Evolutionary conservation across 768 basidiomycete species (phyloP).

Genomic region (Lactarius hengduanensis): DNA sequence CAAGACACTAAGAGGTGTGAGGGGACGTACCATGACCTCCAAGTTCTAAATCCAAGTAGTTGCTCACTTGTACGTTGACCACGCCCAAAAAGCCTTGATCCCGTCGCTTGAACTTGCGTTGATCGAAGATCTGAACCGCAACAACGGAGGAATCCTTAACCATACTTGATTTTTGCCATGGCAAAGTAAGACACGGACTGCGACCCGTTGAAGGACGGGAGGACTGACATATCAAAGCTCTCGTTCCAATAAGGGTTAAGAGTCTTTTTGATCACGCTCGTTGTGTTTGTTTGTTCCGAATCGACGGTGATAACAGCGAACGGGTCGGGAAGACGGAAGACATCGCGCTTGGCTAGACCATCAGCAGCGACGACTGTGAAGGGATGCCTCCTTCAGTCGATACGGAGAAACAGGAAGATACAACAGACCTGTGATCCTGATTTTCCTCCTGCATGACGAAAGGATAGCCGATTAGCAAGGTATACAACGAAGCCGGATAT

Average conservation of each 20-base stretch:
- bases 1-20: not conserved
- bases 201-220: not conserved
- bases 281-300: constrained; percentile 95
- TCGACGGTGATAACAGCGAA: constrained; percentile 99
- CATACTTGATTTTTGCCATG: constrained; percentile 48
- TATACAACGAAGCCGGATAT: not conserved
- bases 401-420: not conserved
- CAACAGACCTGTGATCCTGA: constrained; percentile 69
- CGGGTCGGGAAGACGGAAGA: constrained; percentile 94
- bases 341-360: constrained; percentile 90
- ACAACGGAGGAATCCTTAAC: constrained; percentile 98
- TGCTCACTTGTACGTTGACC: constrained; percentile 90
- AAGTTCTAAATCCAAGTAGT: constrained; percentile 87
- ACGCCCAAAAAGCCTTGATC: constrained; percentile 99
- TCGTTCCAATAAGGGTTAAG: constrained; percentile 97
- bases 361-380: constrained; percentile 96
- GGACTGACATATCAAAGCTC: constrained; percentile 89
- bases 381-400: constrained; percentile 3
- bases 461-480: constrained; percentile 26
- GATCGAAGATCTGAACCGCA: constrained; percentile 98
- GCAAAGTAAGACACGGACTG: constrained; percentile 17
- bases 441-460: constrained; percentile 54
- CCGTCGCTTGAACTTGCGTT: constrained; percentile 97
- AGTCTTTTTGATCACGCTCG: constrained; percentile 95
- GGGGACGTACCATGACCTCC: constrained; percentile 80